A percentile compares a stretch with the other conserved stretches of the same genome.
These are phyloP conservation scores for Pseudopyrenochaeta lycopersici DNA, from an alignment of 2,329 filamentous ascomycete genomes.

Conservation along the genomic window DNA sequence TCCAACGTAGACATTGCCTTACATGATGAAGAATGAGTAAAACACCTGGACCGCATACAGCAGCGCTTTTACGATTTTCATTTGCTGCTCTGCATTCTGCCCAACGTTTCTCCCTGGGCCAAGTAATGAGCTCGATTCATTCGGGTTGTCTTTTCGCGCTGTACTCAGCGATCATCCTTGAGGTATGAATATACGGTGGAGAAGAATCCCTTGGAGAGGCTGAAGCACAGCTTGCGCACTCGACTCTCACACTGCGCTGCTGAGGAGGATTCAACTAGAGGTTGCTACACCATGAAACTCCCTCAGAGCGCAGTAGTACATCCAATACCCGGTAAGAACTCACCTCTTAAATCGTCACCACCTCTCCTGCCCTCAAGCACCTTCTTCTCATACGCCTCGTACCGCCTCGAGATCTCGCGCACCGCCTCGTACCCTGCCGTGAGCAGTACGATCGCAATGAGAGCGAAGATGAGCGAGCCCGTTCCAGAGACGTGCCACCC, in stretches of 20 bases:
- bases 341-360: conserved; percentile 45
- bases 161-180: conserved; percentile 39
- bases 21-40: conserved; percentile 99
- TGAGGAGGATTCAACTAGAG: neutral
- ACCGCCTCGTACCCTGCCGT: conserved; percentile 94
- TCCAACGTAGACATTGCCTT: conserved; percentile 56
- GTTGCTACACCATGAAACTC: no score
- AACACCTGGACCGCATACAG: conserved; percentile 95
- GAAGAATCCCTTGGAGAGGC: no score
- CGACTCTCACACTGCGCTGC: neutral
- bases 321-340: conserved; percentile 19
- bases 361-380: conserved; percentile 32
- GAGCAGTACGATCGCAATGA: conserved; percentile 81
- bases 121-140: conserved; percentile 73
- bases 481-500: conserved; percentile 86
- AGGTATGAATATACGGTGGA: neutral
- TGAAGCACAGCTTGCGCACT: neutral
- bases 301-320: no score
- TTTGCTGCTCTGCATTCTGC: conserved; percentile 71
- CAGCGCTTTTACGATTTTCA: conserved; percentile 79
- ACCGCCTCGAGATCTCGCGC: conserved; percentile 77
- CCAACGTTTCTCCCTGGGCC: conserved; percentile 71
- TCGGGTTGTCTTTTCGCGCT: conserved; percentile 34
- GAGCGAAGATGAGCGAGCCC: conserved; percentile 78
- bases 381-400: conserved; percentile 65